These are phyloP conservation scores for Chrysoporthe austroafricana DNA, from an alignment of 2,329 filamentous ascomycete genomes.

Conservation along the genomic window DNA sequence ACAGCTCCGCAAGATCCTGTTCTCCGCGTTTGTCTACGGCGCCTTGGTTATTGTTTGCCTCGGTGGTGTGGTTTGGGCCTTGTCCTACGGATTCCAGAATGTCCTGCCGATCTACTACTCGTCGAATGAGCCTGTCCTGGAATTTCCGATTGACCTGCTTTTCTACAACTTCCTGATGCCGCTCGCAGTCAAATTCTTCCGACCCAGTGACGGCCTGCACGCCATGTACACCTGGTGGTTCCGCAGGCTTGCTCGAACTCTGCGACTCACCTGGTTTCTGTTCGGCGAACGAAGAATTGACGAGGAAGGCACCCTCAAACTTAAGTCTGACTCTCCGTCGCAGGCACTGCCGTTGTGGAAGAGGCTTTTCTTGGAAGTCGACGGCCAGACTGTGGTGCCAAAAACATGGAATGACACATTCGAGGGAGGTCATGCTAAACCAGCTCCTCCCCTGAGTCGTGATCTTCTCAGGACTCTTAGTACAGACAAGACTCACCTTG, in stretches of 20 bases:
- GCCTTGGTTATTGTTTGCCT: slow-evolving; percentile 90
- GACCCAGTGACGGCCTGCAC: slow-evolving; percentile 82
- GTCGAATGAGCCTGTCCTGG: slow-evolving; percentile 86
- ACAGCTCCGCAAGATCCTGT: slow-evolving; percentile 93
- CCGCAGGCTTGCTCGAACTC: slow-evolving; percentile 75
- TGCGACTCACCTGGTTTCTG: slow-evolving; percentile 89
- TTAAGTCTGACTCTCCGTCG: slow-evolving; percentile 42
- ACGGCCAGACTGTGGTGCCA: slow-evolving; percentile 48
- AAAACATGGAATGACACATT: slow-evolving; percentile 64
- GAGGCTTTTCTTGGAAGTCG: slow-evolving; percentile 52
- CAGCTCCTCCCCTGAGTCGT: slow-evolving; percentile 40
- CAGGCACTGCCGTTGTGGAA: slow-evolving; percentile 44
- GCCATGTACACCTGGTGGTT: slow-evolving; percentile 97
- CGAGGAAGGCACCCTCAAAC: slow-evolving; percentile 74
- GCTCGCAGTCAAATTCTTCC: slow-evolving; percentile 79
- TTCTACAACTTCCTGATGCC: slow-evolving; percentile 98
- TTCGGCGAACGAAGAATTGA: slow-evolving; percentile 82
- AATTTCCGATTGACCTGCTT: slow-evolving; percentile 91
- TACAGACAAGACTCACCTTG: slow-evolving; percentile 49
- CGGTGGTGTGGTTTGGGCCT: slow-evolving; percentile 93
- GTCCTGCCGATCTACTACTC: slow-evolving; percentile 93
- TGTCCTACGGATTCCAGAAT: slow-evolving; percentile 67
- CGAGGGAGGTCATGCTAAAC: slow-evolving; percentile 51
- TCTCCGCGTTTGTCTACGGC: slow-evolving; percentile 94
- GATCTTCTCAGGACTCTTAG: slow-evolving; percentile 44